These are phyloP conservation scores for Starmerella gropengiesseri DNA, from an alignment of 805 yeast genomes.

Conservation along the genomic window DNA sequence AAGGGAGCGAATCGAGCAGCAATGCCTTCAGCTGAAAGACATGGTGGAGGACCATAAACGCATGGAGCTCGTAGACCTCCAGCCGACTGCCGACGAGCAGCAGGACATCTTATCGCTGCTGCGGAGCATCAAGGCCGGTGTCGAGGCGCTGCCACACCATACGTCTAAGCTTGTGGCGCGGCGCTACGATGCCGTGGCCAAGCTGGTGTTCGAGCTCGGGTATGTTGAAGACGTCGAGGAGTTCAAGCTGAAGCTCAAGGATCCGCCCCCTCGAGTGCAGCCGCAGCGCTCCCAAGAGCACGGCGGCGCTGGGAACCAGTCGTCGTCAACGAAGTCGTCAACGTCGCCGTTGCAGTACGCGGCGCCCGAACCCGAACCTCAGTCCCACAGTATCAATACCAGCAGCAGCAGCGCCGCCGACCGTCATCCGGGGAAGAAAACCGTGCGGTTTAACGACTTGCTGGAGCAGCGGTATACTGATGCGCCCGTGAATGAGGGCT, in stretches of 20 bases:
- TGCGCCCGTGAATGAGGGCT: no score
- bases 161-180: not conserved
- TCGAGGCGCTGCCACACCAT: not conserved
- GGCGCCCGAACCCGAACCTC: slow-evolving; percentile 1
- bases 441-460: slow-evolving; percentile 1
- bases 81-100: slow-evolving; percentile 23
- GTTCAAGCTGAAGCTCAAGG: not conserved
- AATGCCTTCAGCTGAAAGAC: slow-evolving; percentile 22
- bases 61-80: slow-evolving; percentile 23
- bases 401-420: no score
- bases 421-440: slow-evolving; percentile 1
- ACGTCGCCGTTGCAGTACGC: not conserved
- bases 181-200: not conserved
- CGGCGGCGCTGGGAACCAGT: no score
- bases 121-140: slow-evolving; percentile 3
- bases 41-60: slow-evolving; percentile 23
- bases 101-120: slow-evolving; percentile 17
- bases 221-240: slow-evolving; percentile 1
- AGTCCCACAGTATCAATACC: not conserved
- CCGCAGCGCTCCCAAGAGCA: no score
- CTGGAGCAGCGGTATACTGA: not conserved
- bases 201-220: slow-evolving; percentile 9
- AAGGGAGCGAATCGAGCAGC: slow-evolving; percentile 19
- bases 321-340: no score
- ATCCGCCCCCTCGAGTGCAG: not conserved